Percentiles rank a stretch among this genome's conserved stretches.
phyloP scores from a whole-genome alignment of 2,329 filamentous ascomycete species.

The Xylaria arbuscula region DNA sequence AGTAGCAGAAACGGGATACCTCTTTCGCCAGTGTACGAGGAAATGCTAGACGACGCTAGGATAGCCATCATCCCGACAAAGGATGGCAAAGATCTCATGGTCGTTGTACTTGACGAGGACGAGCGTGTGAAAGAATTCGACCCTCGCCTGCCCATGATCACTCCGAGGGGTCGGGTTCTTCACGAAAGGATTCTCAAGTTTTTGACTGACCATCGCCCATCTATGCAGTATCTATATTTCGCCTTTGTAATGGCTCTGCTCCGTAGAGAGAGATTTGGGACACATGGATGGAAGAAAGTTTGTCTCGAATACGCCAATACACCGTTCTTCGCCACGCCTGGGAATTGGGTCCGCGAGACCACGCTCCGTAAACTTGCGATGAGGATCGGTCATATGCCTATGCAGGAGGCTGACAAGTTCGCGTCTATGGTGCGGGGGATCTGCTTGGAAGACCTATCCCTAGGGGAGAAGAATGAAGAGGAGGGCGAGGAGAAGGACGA shows the following conservation, averaged over 20 bases:
- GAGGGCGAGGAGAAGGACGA: too few relatives aligned
- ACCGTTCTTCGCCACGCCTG: constrained; percentile 7
- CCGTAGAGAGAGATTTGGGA: not conserved
- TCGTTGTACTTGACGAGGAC: not conserved
- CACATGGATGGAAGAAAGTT: constrained; percentile 8
- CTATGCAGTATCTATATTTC: not conserved
- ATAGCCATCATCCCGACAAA: not conserved
- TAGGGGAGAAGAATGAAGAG: not conserved
- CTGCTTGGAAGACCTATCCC: constrained; percentile 1
- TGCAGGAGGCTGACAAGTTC: constrained; percentile 1
- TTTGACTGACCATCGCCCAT: not conserved
- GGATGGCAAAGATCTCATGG: not conserved
- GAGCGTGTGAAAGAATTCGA: not conserved
- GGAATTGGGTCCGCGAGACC: constrained; percentile 16
- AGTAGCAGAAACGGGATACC: not conserved
- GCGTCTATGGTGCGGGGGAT: not conserved
- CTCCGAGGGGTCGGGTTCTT: not conserved
- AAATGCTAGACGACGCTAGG: not conserved
- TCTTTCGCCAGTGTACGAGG: not conserved
- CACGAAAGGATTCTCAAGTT: not conserved
- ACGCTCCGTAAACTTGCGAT: constrained; percentile 20
- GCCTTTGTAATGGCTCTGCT: not conserved
- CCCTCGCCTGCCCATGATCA: too few relatives aligned
- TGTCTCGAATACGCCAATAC: not conserved
- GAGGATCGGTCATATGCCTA: constrained; percentile 16